phyloP scores from a whole-genome alignment of 305 asterid species.

The Rubia balearica region DNA sequence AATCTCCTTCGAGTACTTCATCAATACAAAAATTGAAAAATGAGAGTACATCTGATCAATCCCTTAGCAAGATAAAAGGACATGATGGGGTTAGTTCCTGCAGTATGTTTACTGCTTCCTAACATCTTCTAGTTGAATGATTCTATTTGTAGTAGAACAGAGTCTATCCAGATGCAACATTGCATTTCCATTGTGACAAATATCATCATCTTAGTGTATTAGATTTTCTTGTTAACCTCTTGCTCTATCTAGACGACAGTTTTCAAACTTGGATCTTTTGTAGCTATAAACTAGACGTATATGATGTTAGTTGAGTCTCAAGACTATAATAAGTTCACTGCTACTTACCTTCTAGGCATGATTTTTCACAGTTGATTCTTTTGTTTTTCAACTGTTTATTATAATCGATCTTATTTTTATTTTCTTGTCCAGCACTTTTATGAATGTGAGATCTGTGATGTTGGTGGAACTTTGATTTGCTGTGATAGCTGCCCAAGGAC shows the following conservation, averaged over 20 bases:
- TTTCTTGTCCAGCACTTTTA: slow-evolving; percentile 57
- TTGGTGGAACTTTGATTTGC: slow-evolving; percentile 59
- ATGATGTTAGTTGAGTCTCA: slow-evolving; percentile 3
- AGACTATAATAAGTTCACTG: slow-evolving; percentile 10
- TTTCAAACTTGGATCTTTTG: not conserved
- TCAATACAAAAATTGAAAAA: slow-evolving; percentile 32
- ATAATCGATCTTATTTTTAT: slow-evolving; percentile 20
- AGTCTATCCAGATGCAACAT: not conserved
- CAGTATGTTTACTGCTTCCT: slow-evolving; percentile 11
- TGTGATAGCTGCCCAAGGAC: slow-evolving; percentile 54
- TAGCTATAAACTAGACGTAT: not conserved
- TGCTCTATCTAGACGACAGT: not conserved
- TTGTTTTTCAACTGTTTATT: slow-evolving; percentile 20
- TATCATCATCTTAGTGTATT: not conserved
- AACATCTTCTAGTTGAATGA: slow-evolving; percentile 12
- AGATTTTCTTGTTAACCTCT: not conserved
- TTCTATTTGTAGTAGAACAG: slow-evolving; percentile 1
- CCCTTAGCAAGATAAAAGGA: slow-evolving; percentile 65
- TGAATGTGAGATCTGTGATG: slow-evolving; percentile 73
- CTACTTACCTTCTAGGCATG: slow-evolving; percentile 7
- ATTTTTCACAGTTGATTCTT: slow-evolving; percentile 20
- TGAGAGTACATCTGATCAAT: slow-evolving; percentile 32
- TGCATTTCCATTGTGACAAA: not conserved
- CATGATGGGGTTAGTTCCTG: slow-evolving; percentile 70
- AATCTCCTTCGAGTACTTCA: slow-evolving; percentile 33